phyloP scores from a whole-genome alignment of 805 yeast species.

The Candida dendrica region DNA sequence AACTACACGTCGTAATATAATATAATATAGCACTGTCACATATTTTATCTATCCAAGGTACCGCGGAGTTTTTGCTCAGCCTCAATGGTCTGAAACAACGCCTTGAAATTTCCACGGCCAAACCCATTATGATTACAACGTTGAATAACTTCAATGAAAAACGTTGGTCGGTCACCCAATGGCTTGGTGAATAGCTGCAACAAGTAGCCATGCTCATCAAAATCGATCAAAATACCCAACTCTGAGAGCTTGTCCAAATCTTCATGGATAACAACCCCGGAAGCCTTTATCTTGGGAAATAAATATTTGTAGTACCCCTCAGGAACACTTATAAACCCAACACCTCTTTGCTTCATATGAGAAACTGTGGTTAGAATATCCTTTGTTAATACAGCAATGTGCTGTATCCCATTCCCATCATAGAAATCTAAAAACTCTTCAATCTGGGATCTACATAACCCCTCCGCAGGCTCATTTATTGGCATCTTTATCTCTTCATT shows the following conservation, averaged over 20 bases:
- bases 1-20: no score
- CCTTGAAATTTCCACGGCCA: slow-evolving; percentile 84
- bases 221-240: slow-evolving; percentile 66
- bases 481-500: slow-evolving; percentile 71
- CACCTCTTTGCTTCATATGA: slow-evolving; percentile 50
- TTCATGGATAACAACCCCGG: slow-evolving; percentile 43
- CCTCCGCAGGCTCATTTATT: slow-evolving; percentile 75
- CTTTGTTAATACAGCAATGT: slow-evolving; percentile 61
- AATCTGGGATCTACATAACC: slow-evolving; percentile 62
- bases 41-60: no score
- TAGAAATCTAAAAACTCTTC: slow-evolving; percentile 74
- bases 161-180: slow-evolving; percentile 69
- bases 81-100: slow-evolving; percentile 75
- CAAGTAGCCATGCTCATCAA: slow-evolving; percentile 69
- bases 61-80: slow-evolving; percentile 70
- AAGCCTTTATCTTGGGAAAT: slow-evolving; percentile 33
- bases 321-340: slow-evolving; percentile 61
- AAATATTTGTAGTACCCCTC: slow-evolving; percentile 48
- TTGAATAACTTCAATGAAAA: slow-evolving; percentile 77
- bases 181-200: slow-evolving; percentile 79
- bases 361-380: slow-evolving; percentile 53
- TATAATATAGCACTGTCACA: no score
- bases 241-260: slow-evolving; percentile 39
- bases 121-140: slow-evolving; percentile 76
- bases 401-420: slow-evolving; percentile 82